phyloP scores from a whole-genome alignment of 2,329 filamentous ascomycete genomes.

The Penicillium occitanis region DNA sequence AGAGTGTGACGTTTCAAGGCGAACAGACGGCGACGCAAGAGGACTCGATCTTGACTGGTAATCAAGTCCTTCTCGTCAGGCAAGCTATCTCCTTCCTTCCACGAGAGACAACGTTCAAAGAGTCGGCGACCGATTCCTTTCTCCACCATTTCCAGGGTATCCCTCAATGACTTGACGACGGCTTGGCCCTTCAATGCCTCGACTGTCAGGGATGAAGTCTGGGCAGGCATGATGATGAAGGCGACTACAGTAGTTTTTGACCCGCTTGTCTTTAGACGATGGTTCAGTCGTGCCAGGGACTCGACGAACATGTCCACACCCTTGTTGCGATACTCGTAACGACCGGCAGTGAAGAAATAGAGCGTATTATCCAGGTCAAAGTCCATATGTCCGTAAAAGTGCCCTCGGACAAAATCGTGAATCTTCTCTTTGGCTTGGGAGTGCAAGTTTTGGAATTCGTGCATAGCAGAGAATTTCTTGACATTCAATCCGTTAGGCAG shows the following conservation, averaged over 20 bases:
- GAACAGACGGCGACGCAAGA: conserved; percentile 86
- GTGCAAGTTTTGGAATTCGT: conserved; percentile 98
- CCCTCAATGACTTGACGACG: conserved; percentile 91
- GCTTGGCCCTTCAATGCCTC: conserved; percentile 96
- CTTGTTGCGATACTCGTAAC: conserved; percentile 98
- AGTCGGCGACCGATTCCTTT: conserved; percentile 88
- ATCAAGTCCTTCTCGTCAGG: conserved; percentile 97
- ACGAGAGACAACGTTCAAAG: conserved; percentile 89
- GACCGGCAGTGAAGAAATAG: conserved; percentile 95
- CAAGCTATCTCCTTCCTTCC: conserved; percentile 90
- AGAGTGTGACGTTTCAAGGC: conserved; percentile 92
- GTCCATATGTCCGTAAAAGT: conserved; percentile 98
- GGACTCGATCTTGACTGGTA: conserved; percentile 84
- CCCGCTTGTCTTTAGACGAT: conserved; percentile 78
- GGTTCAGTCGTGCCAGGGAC: conserved; percentile 88
- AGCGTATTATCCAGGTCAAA: conserved; percentile 96
- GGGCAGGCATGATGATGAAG: conserved; percentile 98
- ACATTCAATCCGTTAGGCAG: conserved; percentile 96
- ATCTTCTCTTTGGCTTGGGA: conserved; percentile 97
- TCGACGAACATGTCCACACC: conserved; percentile 99
- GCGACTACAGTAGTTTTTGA: conserved; percentile 94
- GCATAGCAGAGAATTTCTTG: conserved; percentile 96
- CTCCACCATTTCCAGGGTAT: conserved; percentile 91
- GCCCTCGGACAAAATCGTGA: conserved; percentile 93
- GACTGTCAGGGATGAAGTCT: conserved; percentile 91